These are phyloP conservation scores for Ilex asprella DNA, from an alignment of 257 asterid genomes.

Conservation along the genomic window DNA sequence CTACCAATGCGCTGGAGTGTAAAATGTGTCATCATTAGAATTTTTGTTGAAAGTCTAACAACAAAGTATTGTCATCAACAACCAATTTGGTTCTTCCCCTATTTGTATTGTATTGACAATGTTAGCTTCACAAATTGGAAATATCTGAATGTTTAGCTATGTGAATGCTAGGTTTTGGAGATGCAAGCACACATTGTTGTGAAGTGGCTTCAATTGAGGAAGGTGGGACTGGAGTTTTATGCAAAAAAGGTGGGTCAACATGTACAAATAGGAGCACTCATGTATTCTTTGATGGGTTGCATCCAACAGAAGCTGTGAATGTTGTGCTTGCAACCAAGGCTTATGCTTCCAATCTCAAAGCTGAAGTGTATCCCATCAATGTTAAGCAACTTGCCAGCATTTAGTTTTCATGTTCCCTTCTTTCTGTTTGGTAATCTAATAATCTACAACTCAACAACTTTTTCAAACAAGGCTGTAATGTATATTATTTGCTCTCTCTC, in stretches of 20 bases:
- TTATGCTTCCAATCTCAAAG: slow-evolving; percentile 21
- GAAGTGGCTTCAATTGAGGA: slow-evolving; percentile 29
- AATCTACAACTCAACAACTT: no score
- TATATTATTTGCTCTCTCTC: no score
- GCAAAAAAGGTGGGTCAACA: slow-evolving; percentile 48
- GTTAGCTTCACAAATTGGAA: no score
- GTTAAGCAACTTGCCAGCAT: slow-evolving; percentile 32
- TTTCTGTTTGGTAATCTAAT: no score
- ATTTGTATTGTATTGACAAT: no score
- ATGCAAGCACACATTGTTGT: slow-evolving; percentile 44
- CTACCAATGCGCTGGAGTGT: no score
- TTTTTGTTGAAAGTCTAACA: no score
- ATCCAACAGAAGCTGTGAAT: slow-evolving; percentile 72
- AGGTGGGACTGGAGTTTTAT: slow-evolving; percentile 47
- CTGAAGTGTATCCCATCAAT: slow-evolving; percentile 59
- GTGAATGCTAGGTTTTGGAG: slow-evolving; percentile 30
- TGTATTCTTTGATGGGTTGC: slow-evolving; percentile 66
- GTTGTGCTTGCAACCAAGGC: slow-evolving; percentile 50
- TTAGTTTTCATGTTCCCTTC: background rate
- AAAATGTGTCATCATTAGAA: no score
- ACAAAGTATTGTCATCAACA: no score
- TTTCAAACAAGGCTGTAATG: no score
- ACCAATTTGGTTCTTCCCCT: no score
- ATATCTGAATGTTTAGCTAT: no score
- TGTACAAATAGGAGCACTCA: slow-evolving; percentile 36